Conservation (phyloP, 768 basidiomycete genomes). For the Clitopilus hobsonii region DNA sequence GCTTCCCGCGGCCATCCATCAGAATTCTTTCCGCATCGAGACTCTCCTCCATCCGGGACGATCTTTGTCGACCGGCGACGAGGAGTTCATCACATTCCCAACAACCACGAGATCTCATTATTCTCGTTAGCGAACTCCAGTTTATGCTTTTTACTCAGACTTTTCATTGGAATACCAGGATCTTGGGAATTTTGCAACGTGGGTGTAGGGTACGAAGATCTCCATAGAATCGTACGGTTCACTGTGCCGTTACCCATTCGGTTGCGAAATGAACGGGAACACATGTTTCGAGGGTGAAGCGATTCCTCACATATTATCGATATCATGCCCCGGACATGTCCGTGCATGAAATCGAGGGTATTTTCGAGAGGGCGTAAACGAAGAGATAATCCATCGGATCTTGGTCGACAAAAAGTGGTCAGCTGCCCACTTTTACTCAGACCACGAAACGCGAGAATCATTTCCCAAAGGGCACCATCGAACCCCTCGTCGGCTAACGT, state of each 20-base stretch:
- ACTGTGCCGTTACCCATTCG: not conserved
- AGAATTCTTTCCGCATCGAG: not conserved
- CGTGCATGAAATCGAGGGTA: not conserved
- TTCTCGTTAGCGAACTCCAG: too few species aligned
- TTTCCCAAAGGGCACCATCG: not conserved
- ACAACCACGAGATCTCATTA: too few species aligned
- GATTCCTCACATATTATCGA: not conserved
- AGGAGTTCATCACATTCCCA: not conserved
- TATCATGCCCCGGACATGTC: not conserved
- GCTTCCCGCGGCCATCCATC: constrained; percentile 18
- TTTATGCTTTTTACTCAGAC: not conserved
- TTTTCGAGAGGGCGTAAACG: not conserved
- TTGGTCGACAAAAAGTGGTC: not conserved
- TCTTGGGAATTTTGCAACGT: not conserved
- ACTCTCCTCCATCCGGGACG: not conserved
- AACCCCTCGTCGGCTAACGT: not conserved
- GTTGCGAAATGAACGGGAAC: not conserved
- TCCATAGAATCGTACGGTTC: not conserved
- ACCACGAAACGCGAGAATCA: not conserved
- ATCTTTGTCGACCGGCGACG: not conserved
- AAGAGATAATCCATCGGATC: not conserved
- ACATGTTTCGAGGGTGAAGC: not conserved
- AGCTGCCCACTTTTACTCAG: not conserved
- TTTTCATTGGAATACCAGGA: not conserved
- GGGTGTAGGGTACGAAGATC: not conserved